Evolutionary conservation across 2,329 filamentous ascomycete species (phyloP), one percentile per base, ranked within the genome.

Genomic region (Periglandula ipomoeae): DNA sequence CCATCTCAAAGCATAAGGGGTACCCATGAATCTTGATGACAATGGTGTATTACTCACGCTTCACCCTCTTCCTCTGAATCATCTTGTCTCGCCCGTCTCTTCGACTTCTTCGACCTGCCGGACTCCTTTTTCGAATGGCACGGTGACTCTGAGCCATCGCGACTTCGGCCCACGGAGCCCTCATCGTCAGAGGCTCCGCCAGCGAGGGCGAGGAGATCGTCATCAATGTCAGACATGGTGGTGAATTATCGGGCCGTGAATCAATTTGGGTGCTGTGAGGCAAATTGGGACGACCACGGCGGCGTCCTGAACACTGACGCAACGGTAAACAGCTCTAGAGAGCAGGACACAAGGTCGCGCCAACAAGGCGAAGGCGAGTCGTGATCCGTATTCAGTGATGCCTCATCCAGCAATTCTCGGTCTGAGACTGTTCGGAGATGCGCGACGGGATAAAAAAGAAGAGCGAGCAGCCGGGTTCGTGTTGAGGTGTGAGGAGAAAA

Each of bases 131-230:
- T 65, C 3, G 62, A 55, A 5, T 67, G 60, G 53, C 73, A 68
- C 52, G 75, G 70, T 53, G 80, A 78, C 46, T 73, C 72, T 42
- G 79, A 77, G 34, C 69, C 74, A 56, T 75, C 71, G 59, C 79
- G 70, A 65, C 78, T 74, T 59, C 69, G 68, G 59, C 72, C 72
- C 67, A 72, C 70, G 61, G 71, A 66, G 45, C 63, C 76, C 66
- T 80, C 79, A 58, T 79, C 79, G 60, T 76, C 79, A 50, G 80
- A 79, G 47, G 80, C 85, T 57, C 87, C 89, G 60, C 89, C 93
- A 48, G 90, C 93, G 56, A 97, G 82, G 61, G 88, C 90, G 55
- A 97, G 84, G 56, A 97, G 83, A 72, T 96, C 91, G 59, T 91
- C 89, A 64, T 97, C 91, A 57, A 96, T 79, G 63, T 91, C 87